phyloP scores from a whole-genome alignment of 2,329 filamentous ascomycete species.

The Clarireedia hainanense region DNA sequence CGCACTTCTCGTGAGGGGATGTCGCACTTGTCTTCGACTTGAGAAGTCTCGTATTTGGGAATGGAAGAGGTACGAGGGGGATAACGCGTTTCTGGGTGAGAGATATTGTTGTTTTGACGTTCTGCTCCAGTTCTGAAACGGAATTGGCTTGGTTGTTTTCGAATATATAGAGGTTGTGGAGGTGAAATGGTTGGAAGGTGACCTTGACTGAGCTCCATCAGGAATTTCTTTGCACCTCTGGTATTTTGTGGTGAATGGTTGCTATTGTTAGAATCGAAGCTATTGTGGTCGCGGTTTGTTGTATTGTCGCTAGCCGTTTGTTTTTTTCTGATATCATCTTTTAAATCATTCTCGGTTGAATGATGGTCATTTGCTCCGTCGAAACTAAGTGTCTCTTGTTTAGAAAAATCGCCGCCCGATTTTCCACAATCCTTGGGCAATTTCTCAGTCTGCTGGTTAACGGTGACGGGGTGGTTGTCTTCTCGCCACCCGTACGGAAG shows the following conservation, averaged over 20 bases:
- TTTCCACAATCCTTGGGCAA: neutral
- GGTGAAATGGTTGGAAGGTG: conserved; percentile 5
- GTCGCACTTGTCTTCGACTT: neutral
- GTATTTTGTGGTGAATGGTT: neutral
- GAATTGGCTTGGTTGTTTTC: conserved; percentile 15
- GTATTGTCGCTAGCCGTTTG: conserved; percentile 3
- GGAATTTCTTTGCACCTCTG: neutral
- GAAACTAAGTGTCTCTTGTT: neutral
- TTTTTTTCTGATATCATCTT: neutral
- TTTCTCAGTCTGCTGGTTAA: neutral
- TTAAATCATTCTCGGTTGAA: neutral
- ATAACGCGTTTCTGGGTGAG: neutral
- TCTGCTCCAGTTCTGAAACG: conserved; percentile 5
- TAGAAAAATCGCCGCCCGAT: neutral
- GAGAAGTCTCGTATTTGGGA: neutral
- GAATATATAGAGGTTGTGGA: conserved; percentile 16
- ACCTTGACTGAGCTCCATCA: conserved; percentile 9
- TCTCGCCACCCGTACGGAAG: neutral
- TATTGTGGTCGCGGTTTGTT: neutral
- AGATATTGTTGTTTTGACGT: conserved; percentile 5
- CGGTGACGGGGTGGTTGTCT: neutral
- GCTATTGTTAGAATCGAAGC: neutral
- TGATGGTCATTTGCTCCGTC: conserved; percentile 2
- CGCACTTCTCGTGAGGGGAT: neutral
- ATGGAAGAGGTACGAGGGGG: conserved; percentile 6